A percentile compares a stretch with the other conserved stretches of the same genome.
phyloP scores from a whole-genome alignment of 305 asterid genomes.

The Striga hermonthica region DNA sequence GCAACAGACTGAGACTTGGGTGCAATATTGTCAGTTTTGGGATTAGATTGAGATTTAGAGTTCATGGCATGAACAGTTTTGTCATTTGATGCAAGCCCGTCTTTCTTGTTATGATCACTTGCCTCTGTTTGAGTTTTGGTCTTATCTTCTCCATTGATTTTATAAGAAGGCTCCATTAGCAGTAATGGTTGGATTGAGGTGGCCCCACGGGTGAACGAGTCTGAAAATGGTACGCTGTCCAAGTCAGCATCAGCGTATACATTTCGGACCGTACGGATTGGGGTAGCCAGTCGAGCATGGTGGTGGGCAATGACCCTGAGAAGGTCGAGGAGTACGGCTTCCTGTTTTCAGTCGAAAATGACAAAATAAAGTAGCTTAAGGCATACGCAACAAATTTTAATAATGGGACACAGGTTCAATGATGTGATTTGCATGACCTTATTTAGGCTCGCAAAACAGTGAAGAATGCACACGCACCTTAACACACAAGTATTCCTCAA shows the following conservation, averaged over 20 bases:
- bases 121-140: slow-evolving; percentile 37
- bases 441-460: slow-evolving; percentile 19
- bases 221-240: slow-evolving; percentile 61
- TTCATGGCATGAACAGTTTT: slow-evolving; percentile 41
- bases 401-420: not conserved
- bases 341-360: slow-evolving; percentile 45
- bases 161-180: slow-evolving; percentile 72
- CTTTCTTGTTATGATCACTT: not conserved
- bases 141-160: slow-evolving; percentile 69
- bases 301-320: slow-evolving; percentile 88
- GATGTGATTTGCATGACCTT: slow-evolving; percentile 7
- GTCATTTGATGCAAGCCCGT: slow-evolving; percentile 26
- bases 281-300: slow-evolving; percentile 95
- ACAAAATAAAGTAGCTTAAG: slow-evolving; percentile 12
- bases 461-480: slow-evolving; percentile 55
- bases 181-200: slow-evolving; percentile 49
- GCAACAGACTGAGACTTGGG: slow-evolving; percentile 40
- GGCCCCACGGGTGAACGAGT: slow-evolving; percentile 45
- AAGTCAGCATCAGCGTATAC: slow-evolving; percentile 59
- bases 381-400: slow-evolving; percentile 12
- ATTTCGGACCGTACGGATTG: slow-evolving; percentile 90
- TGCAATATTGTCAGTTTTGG: slow-evolving; percentile 34
- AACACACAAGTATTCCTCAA: slow-evolving; percentile 89
- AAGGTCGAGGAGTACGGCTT: slow-evolving; percentile 75
- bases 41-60: slow-evolving; percentile 35